Evolutionary conservation across 257 asterid genomes (phyloP).

Genomic region (Coffea canephora): DNA sequence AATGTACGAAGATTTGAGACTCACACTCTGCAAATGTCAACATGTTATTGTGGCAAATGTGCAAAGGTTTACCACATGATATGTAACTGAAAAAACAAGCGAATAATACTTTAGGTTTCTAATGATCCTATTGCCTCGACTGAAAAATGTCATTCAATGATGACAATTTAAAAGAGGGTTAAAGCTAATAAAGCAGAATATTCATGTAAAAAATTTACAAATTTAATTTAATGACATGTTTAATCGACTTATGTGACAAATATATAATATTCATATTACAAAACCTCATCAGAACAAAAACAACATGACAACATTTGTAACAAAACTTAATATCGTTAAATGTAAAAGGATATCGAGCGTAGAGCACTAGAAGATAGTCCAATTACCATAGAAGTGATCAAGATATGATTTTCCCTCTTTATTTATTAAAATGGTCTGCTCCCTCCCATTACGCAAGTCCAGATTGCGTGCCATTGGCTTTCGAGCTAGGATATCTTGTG

Average conservation of each 20-base stretch:
- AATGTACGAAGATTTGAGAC: background rate
- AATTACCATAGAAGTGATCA: constrained; percentile 30
- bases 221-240: background rate
- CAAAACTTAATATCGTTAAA: background rate
- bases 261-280: no score
- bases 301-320: background rate
- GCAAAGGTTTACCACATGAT: background rate
- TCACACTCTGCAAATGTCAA: background rate
- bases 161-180: background rate
- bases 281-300: background rate
- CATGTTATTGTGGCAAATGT: background rate
- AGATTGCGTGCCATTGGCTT: constrained; percentile 5
- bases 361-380: background rate
- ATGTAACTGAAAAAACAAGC: background rate
- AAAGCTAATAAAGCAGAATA: background rate
- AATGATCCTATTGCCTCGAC: background rate
- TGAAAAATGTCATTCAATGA: background rate
- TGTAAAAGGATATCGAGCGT: background rate
- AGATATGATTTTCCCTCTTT: constrained; percentile 33
- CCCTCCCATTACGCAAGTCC: constrained; percentile 22
- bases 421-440: background rate
- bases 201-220: background rate
- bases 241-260: background rate
- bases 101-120: background rate
- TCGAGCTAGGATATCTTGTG: constrained; percentile 12